Base-by-base conservation (phyloP, 768 basidiomycete species). In the Hydnum rufescens region DNA sequence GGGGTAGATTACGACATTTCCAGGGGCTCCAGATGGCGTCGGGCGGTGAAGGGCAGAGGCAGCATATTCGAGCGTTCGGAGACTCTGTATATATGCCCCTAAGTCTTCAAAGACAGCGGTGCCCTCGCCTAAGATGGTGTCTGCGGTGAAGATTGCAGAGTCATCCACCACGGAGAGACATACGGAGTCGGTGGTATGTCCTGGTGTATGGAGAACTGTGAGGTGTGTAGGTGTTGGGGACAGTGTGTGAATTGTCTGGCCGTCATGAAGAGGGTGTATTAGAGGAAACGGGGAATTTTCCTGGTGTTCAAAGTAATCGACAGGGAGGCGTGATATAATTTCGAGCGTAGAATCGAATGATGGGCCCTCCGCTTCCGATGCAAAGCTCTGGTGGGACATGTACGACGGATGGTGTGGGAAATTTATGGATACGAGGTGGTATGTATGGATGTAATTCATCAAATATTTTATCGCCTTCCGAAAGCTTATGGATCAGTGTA, bases 51-150 rank as follows among this genome's bases (percentile, higher is more conserved):
- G 29, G 22, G n/a, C 26, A 19, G 28, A 28, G 3, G 25, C 54
- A 13, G 49, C 18, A 19, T 4, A 25, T 22, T 32, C 46, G n/a
- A 43, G n/a, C 19, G 19, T 42, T 25, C 22, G 25, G 42, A 93
- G 71, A 54, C 77, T 80, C 3, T 66, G 55, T 22, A 92, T 64
- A 60, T 90, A 95, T 3, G 72, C 59, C 0, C 71, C 67, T 13
- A 96, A 75, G 59, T 93, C 82, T 58, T 84, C 82, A 62, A 96
- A 95, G 3, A 92, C 77, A 2, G 90, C 73, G 0, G 88, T 87
- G 4, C 90, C 89, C 57, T 89, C 78, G 0, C 93, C 93, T 29
- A 97, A 74, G 4, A 96, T 76, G 3, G 80, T 86, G 66, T 97
- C 93, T 0, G 82, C 86, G 0, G 88, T 92, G 67, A 92, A 90